Evolutionary conservation across 2,329 filamentous ascomycete species (phyloP).

Genomic region (Venturia nashicola): DNA sequence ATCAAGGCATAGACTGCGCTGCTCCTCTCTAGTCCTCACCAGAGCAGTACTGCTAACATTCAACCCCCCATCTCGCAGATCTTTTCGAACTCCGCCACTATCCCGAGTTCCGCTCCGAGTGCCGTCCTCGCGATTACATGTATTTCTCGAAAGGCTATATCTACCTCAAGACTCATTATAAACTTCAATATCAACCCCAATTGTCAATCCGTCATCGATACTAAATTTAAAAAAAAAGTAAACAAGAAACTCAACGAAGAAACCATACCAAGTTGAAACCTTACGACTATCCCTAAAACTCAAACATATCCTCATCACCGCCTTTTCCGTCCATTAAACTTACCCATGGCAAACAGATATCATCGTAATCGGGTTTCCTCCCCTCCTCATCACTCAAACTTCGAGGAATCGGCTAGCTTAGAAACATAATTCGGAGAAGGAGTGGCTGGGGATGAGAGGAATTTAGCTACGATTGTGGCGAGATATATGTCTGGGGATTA

Average conservation of each 20-base stretch:
- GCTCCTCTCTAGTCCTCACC: not conserved
- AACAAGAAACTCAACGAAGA: too few relatives aligned
- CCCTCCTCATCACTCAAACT: too few relatives aligned
- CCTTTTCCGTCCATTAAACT: too few relatives aligned
- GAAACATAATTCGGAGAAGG: not conserved
- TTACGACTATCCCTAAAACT: too few relatives aligned
- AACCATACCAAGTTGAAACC: too few relatives aligned
- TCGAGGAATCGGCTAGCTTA: too few relatives aligned
- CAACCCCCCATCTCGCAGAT: not conserved
- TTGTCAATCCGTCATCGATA: too few relatives aligned
- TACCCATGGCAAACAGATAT: not conserved
- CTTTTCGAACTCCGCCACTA: not conserved
- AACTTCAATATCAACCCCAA: too few relatives aligned
- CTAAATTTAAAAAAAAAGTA: too few relatives aligned
- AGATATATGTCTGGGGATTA: slow-evolving; percentile 29
- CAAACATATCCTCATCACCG: too few relatives aligned
- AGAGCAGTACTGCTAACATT: not conserved
- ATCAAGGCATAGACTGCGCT: not conserved
- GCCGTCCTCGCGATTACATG: not conserved
- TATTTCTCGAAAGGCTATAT: too few relatives aligned
- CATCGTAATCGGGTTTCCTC: not conserved
- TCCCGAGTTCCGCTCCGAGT: not conserved
- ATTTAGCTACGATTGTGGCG: slow-evolving; percentile 28
- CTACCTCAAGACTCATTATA: too few relatives aligned
- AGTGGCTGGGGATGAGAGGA: not conserved